Conservation (phyloP, 2,329 filamentous ascomycete genomes). For the Aureobasidium zeae region DNA sequence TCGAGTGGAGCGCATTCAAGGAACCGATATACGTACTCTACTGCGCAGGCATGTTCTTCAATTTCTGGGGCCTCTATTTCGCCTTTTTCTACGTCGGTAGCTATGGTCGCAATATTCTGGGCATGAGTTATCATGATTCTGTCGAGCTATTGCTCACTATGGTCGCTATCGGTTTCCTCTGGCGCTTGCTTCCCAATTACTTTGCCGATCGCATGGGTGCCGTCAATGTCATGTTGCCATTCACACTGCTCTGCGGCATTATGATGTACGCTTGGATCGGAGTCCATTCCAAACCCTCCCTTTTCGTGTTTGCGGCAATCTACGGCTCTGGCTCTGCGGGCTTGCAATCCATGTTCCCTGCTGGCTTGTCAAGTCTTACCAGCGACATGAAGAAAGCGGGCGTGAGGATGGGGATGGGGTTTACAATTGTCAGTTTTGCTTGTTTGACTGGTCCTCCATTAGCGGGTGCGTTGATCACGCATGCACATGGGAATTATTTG, state of each 20-base stretch:
- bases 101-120: constrained; percentile 31
- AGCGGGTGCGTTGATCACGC: constrained; percentile 38
- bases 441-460: constrained; percentile 39
- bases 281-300: constrained; percentile 32
- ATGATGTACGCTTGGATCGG: constrained; percentile 50
- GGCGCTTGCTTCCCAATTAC: constrained; percentile 45
- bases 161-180: constrained; percentile 48
- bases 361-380: constrained; percentile 35
- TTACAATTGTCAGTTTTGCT: constrained; percentile 37
- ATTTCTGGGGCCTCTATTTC: constrained; percentile 30
- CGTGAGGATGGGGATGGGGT: constrained; percentile 41
- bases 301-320: constrained; percentile 38
- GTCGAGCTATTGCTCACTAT: constrained; percentile 49
- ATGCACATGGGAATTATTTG: constrained; percentile 29
- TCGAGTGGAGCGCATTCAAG: constrained; percentile 30
- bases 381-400: constrained; percentile 40
- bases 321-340: constrained; percentile 39
- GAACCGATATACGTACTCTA: constrained; percentile 30
- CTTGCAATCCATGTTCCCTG: constrained; percentile 39
- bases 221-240: constrained; percentile 48
- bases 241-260: constrained; percentile 37
- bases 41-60: constrained; percentile 20
- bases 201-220: constrained; percentile 49
- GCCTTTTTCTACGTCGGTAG: constrained; percentile 38
- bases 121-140: constrained; percentile 41